Evolutionary conservation across 768 basidiomycete genomes (phyloP).

Genomic region (Boletales sp.): DNA sequence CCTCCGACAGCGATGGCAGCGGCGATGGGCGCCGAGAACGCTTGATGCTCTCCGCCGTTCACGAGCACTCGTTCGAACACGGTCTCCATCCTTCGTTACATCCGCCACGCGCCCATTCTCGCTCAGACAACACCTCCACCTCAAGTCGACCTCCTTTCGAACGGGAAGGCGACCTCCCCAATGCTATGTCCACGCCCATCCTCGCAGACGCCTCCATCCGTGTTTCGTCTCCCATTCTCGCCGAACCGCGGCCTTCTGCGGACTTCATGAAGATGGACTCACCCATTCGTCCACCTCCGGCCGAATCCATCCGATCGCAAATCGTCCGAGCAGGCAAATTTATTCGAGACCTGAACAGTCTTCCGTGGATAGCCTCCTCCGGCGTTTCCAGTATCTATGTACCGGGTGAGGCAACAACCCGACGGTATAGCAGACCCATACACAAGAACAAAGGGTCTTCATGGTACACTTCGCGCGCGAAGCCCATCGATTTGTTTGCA

Average conservation of each 20-base stretch:
- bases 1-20: constrained; percentile 18
- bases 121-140: constrained; percentile 16
- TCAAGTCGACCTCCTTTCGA: constrained; percentile 26
- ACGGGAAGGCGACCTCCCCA: constrained; percentile 18
- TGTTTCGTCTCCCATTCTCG: constrained; percentile 35
- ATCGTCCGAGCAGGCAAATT: constrained; percentile 36
- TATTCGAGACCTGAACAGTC: constrained; percentile 34
- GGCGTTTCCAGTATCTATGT: constrained; percentile 47
- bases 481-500: constrained; percentile 27
- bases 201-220: constrained; percentile 23
- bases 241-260: constrained; percentile 39
- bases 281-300: constrained; percentile 37
- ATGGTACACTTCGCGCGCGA: constrained; percentile 29
- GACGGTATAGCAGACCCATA: constrained; percentile 28
- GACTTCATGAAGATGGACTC: constrained; percentile 51
- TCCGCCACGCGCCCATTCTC: constrained; percentile 16
- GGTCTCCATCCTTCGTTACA: constrained; percentile 9
- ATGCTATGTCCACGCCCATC: constrained; percentile 29
- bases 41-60: constrained; percentile 22
- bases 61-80: constrained; percentile 21
- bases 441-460: constrained; percentile 24
- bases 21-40: constrained; percentile 24
- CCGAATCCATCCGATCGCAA: constrained; percentile 34
- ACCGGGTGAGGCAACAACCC: constrained; percentile 33
- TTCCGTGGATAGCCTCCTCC: constrained; percentile 47